phyloP scores from a whole-genome alignment of 495 filamentous ascomycete genomes.

The Penicillium lividum region DNA sequence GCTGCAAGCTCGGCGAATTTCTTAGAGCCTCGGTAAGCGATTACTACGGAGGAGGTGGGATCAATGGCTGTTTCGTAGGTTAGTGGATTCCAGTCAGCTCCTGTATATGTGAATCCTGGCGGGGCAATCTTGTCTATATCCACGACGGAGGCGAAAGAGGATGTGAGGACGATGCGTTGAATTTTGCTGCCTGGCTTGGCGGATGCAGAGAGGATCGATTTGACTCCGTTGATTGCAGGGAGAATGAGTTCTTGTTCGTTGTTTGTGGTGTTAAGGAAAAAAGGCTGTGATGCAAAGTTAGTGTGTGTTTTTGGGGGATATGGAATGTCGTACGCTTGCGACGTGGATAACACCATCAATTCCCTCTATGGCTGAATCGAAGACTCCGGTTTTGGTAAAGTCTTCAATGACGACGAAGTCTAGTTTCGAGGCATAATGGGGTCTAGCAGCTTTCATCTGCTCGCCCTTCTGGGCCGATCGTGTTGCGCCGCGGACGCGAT shows the following conservation, averaged over 20 bases:
- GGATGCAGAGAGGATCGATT: conserved; percentile 29
- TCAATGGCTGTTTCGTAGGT: conserved; percentile 58
- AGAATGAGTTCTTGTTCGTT: conserved; percentile 69
- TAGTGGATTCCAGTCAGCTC: conserved; percentile 74
- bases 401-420: conserved; percentile 42
- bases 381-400: conserved; percentile 36
- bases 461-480: conserved; percentile 33
- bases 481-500: conserved; percentile 40
- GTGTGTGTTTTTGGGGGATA: too few relatives aligned
- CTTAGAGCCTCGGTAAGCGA: conserved; percentile 64
- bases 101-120: conserved; percentile 56
- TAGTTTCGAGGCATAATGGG: conserved; percentile 31
- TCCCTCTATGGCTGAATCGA: conserved; percentile 34
- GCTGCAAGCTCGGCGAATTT: conserved; percentile 56
- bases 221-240: conserved; percentile 62
- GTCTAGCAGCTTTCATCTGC: conserved; percentile 32
- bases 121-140: conserved; percentile 40
- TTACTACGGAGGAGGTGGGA: conserved; percentile 33
- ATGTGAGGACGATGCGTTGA: conserved; percentile 71
- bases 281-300: conserved; percentile 13
- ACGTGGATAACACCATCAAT: conserved; percentile 44
- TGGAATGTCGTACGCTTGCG: conserved; percentile 32
- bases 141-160: conserved; percentile 70
- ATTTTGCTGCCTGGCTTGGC: conserved; percentile 57
- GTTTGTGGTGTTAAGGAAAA: conserved; percentile 45